Evolutionary conservation across 495 filamentous ascomycete species (phyloP).

Genomic region (Penicillium mononematosum): DNA sequence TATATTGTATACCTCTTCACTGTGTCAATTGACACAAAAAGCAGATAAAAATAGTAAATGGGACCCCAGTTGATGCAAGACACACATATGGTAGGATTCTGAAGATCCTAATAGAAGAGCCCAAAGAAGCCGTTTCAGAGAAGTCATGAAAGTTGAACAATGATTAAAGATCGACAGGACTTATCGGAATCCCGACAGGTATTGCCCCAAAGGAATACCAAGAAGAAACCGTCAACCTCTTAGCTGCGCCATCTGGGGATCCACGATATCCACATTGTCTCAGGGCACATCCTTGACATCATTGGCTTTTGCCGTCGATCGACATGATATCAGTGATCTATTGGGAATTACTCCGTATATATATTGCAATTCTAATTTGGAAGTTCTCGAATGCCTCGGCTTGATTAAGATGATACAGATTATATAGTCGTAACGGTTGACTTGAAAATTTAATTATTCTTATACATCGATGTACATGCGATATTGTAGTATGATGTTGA

Average conservation of each 20-base stretch:
- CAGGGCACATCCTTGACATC: constrained; percentile 7
- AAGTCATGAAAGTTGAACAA: background rate
- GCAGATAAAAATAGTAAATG: background rate
- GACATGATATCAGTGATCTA: background rate
- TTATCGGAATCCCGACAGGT: background rate
- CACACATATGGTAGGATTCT: background rate
- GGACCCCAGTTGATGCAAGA: background rate
- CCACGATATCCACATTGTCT: constrained; percentile 9
- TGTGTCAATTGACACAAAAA: background rate
- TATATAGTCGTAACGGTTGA: background rate
- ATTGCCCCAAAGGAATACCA: background rate
- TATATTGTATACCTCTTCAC: background rate
- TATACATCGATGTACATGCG: background rate
- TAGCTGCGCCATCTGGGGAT: background rate
- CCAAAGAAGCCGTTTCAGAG: constrained; percentile 3
- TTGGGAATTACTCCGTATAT: background rate
- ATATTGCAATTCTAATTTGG: background rate
- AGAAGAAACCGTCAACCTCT: background rate
- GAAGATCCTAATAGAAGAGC: constrained; percentile 4
- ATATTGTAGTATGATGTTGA: background rate
- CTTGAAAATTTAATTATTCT: background rate
- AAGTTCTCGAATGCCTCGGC: background rate
- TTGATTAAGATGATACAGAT: background rate
- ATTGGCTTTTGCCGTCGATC: background rate
- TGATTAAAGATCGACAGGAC: constrained; percentile 3